Conservation (phyloP, 2,329 filamentous ascomycete genomes). For the Emydomyces testavorans region DNA sequence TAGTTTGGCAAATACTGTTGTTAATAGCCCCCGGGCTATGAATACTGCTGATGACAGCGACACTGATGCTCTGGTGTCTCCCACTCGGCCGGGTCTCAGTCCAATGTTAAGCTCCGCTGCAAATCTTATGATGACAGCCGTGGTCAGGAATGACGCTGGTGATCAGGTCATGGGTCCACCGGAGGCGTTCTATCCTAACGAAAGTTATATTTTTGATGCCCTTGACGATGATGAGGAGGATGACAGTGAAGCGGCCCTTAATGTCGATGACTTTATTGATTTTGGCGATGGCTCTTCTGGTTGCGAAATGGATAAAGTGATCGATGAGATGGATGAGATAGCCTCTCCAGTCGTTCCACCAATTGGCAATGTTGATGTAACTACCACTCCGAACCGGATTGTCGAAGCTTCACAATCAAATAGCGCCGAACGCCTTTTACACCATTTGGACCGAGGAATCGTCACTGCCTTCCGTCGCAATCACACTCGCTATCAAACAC, state of each 20-base stretch:
- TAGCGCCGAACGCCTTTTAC: conserved; percentile 44
- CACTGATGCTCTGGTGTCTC: conserved; percentile 32
- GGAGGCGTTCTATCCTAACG: conserved; percentile 62
- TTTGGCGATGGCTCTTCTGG: conserved; percentile 51
- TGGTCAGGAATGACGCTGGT: conserved; percentile 40
- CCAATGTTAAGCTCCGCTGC: conserved; percentile 57
- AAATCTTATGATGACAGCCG: conserved; percentile 68
- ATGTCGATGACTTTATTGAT: conserved; percentile 62
- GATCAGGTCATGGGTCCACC: conserved; percentile 59
- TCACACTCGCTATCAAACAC: conserved; percentile 40
- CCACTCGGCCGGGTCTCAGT: conserved; percentile 28
- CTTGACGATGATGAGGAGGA: conserved; percentile 55
- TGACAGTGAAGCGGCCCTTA: conserved; percentile 49
- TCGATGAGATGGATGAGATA: conserved; percentile 37
- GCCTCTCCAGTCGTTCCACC: conserved; percentile 38
- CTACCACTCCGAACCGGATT: conserved; percentile 28
- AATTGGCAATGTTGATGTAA: conserved; percentile 26
- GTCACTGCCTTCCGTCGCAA: conserved; percentile 66
- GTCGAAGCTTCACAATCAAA: conserved; percentile 19
- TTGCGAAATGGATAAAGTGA: conserved; percentile 37
- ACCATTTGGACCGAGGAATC: conserved; percentile 56
- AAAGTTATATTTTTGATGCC: conserved; percentile 43
- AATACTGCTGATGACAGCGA: conserved; percentile 37
- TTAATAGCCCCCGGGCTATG: conserved; percentile 34
- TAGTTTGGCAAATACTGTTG: conserved; percentile 33